A percentile compares a stretch with the other conserved stretches of the same genome.
Evolutionary conservation across 345 rosid species (phyloP).

Genomic region (Gossypium thurberi): DNA sequence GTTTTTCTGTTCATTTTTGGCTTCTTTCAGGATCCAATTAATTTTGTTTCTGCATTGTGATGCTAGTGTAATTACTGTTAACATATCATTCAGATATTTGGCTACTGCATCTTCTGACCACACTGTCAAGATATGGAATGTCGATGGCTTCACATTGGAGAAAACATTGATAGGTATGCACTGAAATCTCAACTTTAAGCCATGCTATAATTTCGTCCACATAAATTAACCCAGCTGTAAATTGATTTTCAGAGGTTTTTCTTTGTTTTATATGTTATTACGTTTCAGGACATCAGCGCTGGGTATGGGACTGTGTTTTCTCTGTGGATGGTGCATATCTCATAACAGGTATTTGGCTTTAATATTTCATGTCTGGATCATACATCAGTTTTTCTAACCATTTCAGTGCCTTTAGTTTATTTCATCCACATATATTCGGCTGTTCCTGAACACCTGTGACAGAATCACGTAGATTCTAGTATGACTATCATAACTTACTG

Average conservation of each 20-base stretch:
- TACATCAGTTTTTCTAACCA: not conserved
- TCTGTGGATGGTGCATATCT: constrained; percentile 96
- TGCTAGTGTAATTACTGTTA: constrained; percentile 8
- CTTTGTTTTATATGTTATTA: not conserved
- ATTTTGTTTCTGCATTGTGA: not conserved
- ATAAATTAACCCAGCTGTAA: not conserved
- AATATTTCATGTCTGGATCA: not conserved
- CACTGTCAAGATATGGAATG: constrained; percentile 96
- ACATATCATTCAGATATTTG: constrained; percentile 52
- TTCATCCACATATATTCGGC: not conserved
- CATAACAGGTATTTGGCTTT: constrained; percentile 56
- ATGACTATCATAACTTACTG: not conserved
- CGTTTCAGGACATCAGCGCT: constrained; percentile 73
- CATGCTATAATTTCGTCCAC: not conserved
- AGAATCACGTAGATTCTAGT: not conserved
- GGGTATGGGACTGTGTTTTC: constrained; percentile 99
- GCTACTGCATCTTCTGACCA: constrained; percentile 94
- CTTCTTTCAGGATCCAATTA: not conserved
- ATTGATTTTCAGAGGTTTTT: not conserved
- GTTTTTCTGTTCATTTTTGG: not conserved
- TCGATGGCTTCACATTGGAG: constrained; percentile 88
- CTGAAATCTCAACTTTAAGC: not conserved
- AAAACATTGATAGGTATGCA: constrained; percentile 61
- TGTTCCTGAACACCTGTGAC: not conserved
- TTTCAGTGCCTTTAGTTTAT: not conserved